phyloP scores from a whole-genome alignment of 2,329 filamentous ascomycete species.

The Pseudocercospora vitis region DNA sequence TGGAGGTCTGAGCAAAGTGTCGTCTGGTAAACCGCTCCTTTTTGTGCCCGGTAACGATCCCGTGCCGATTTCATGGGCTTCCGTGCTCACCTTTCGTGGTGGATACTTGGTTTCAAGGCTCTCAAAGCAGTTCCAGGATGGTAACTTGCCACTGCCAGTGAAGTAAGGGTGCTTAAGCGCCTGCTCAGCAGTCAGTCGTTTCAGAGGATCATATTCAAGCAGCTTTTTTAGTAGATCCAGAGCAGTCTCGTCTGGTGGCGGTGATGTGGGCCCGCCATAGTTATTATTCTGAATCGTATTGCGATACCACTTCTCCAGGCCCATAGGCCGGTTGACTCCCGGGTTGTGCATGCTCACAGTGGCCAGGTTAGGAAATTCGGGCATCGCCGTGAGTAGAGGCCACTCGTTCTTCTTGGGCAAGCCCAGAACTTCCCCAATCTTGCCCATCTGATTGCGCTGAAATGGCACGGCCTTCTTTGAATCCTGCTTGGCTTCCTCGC shows the following conservation, averaged over 20 bases:
- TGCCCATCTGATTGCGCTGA: constrained; percentile 97
- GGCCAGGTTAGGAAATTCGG: constrained; percentile 63
- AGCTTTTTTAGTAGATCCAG: constrained; percentile 78
- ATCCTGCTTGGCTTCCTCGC: constrained; percentile 98
- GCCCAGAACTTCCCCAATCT: constrained; percentile 95
- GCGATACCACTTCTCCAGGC: constrained; percentile 68
- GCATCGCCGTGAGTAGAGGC: constrained; percentile 81
- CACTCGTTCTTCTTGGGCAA: constrained; percentile 84
- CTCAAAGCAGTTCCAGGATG: constrained; percentile 85
- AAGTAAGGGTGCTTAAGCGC: constrained; percentile 94
- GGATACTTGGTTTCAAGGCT: constrained; percentile 87
- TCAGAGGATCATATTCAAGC: constrained; percentile 89
- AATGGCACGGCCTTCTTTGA: constrained; percentile 97
- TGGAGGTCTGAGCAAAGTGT: constrained; percentile 62
- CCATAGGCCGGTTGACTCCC: constrained; percentile 54
- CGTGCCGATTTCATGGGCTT: constrained; percentile 94
- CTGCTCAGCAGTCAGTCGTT: constrained; percentile 80
- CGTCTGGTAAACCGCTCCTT: constrained; percentile 80
- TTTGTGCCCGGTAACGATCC: constrained; percentile 89
- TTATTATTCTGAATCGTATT: constrained; percentile 50
- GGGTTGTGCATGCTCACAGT: constrained; percentile 46
- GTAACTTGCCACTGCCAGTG: constrained; percentile 44
- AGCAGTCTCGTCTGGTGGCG: constrained; percentile 60
- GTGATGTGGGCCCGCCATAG: constrained; percentile 39
- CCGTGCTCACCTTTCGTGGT: constrained; percentile 82